Conservation (phyloP, 352 stramenopile genomes). For the Phytophthora agathidicida region DNA sequence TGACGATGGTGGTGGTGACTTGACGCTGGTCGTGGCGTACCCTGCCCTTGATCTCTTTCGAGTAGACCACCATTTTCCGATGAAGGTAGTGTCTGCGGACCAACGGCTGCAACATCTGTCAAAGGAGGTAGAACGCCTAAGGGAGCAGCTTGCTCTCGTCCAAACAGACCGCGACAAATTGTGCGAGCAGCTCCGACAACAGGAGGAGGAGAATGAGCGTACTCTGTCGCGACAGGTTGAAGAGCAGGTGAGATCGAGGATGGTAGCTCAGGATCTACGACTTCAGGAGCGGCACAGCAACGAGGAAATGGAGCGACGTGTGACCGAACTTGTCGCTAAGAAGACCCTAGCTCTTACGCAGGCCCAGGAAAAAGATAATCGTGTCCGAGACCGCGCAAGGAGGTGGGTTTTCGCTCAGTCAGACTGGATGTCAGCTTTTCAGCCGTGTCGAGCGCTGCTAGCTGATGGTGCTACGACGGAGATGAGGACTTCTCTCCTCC, state of each 20-base stretch:
- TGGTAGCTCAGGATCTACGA: conserved; percentile 1
- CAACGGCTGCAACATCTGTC: conserved; percentile 16
- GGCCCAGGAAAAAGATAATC: conserved; percentile 10
- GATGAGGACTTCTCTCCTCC: conserved; percentile 22
- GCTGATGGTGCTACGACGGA: conserved; percentile 7
- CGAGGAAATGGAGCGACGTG: conserved; percentile 12
- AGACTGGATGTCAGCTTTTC: conserved; percentile 34
- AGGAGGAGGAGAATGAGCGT: conserved; percentile 29
- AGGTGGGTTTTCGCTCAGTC: conserved; percentile 30
- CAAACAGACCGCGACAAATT: conserved; percentile 22
- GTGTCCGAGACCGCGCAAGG: conserved; percentile 19
- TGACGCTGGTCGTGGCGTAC: conserved; percentile 42
- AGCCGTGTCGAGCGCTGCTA: conserved; percentile 17
- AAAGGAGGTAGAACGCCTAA: conserved; percentile 19
- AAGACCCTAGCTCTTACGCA: not conserved
- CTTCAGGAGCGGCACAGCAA: conserved; percentile 4
- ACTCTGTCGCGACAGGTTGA: conserved; percentile 15
- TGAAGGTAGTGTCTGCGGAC: conserved; percentile 26
- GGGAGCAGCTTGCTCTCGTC: conserved; percentile 12
- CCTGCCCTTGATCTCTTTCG: conserved; percentile 47
- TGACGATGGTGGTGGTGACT: not conserved
- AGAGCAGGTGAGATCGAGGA: conserved; percentile 7
- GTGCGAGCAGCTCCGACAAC: conserved; percentile 28
- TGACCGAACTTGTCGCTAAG: conserved; percentile 18
- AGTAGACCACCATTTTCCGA: conserved; percentile 37